Conservation (phyloP, 768 basidiomycete species). For the Termitomyces bulborhizus region DNA sequence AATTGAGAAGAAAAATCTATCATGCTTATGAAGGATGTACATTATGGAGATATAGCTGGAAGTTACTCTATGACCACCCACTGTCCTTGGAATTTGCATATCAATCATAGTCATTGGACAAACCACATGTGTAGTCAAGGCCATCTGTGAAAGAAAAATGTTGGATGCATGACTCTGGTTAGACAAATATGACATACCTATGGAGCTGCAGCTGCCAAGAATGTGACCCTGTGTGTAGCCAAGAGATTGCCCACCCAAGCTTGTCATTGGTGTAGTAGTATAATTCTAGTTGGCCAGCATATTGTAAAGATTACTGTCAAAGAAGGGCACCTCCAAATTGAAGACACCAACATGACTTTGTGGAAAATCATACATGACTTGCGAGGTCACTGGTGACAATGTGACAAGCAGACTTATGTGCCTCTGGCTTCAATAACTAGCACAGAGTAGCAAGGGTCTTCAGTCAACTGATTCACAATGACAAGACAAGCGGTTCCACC, state of each 20-base stretch:
- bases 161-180: neutral
- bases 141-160: neutral
- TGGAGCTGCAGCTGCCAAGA: slow-evolving; percentile 15
- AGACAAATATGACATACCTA: slow-evolving; percentile 6
- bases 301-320: slow-evolving; percentile 11
- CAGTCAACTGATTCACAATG: slow-evolving; percentile 15
- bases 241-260: slow-evolving; percentile 9
- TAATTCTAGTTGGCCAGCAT: slow-evolving; percentile 16
- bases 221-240: slow-evolving; percentile 15
- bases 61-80: slow-evolving; percentile 26
- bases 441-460: slow-evolving; percentile 12
- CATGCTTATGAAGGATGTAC: slow-evolving; percentile 5
- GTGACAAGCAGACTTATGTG: slow-evolving; percentile 7
- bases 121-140: slow-evolving; percentile 24
- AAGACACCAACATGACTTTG: slow-evolving; percentile 9
- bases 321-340: slow-evolving; percentile 16
- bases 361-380: neutral
- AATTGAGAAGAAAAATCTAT: neutral
- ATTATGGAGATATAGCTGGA: slow-evolving; percentile 21
- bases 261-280: slow-evolving; percentile 11
- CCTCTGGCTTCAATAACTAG: slow-evolving; percentile 17
- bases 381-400: neutral
- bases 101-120: slow-evolving; percentile 26
- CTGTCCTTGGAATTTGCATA: slow-evolving; percentile 22
- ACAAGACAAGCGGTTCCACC: slow-evolving; percentile 18